phyloP scores from a whole-genome alignment of 2,329 filamentous ascomycete genomes.

The Fusarium goolgardi region DNA sequence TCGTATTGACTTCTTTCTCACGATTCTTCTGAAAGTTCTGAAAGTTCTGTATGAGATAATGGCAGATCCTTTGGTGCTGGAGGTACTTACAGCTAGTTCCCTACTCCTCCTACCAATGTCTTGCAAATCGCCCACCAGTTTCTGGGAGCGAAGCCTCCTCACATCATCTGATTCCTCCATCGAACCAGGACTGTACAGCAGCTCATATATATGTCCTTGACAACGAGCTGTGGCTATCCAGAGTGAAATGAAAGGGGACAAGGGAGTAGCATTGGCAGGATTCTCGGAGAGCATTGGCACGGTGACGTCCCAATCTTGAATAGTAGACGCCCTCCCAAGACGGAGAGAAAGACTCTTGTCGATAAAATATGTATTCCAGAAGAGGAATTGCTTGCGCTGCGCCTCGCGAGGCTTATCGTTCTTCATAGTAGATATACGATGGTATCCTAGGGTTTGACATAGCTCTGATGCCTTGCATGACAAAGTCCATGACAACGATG shows the following conservation, averaged over 20 bases:
- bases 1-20: constrained; percentile 41
- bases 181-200: constrained; percentile 61
- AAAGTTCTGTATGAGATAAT: constrained; percentile 2
- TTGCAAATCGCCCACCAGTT: constrained; percentile 49
- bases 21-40: constrained; percentile 34
- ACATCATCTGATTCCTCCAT: constrained; percentile 51
- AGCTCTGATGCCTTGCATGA: constrained; percentile 50
- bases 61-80: no score
- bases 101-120: constrained; percentile 42
- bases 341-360: constrained; percentile 67
- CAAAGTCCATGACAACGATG: constrained; percentile 49
- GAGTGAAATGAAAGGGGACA: constrained; percentile 54
- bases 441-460: constrained; percentile 50
- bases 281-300: constrained; percentile 50
- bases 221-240: constrained; percentile 66
- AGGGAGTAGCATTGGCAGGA: constrained; percentile 46
- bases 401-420: constrained; percentile 32
- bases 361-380: constrained; percentile 69
- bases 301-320: constrained; percentile 69
- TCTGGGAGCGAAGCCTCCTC: constrained; percentile 51
- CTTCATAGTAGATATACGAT: constrained; percentile 45
- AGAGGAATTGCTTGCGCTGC: constrained; percentile 55
- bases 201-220: constrained; percentile 67
- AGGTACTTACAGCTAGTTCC: constrained; percentile 32
- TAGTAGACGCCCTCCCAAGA: constrained; percentile 63